Evolutionary conservation across 257 asterid species (phyloP), one percentile per base, ranked within the genome.

Genomic region (Scutellaria galericulata): DNA sequence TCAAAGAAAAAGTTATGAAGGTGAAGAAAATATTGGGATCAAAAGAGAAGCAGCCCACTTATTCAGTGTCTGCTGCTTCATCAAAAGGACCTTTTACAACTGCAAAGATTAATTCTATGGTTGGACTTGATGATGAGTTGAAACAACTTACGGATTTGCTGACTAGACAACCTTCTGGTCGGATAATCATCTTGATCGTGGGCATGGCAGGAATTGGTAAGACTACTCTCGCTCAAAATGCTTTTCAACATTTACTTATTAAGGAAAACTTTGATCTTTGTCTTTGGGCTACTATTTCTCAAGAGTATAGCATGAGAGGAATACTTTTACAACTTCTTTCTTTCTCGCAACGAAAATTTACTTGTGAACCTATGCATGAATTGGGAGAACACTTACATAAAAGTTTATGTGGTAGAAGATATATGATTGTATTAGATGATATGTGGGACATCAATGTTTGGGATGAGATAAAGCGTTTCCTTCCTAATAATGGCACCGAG

Each of bases 341-440:
- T 44, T 42, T n/a, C 53, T 40, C 22, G 4, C 12, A 24, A 57
- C 5, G 22, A 57, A 27, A 27, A 4, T 3, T 27, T 9, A 24
- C 12, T 3, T 0, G 1, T 6, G 40, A 44, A 63, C 18, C 3
- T 0, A 9, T 3, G 6, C 3, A 4, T 47, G 14, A 66, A 48
- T 31, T 66, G 31, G 59, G 71, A 66, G 3, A 12, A 6, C 10
- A 31, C 15, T n/a, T 66, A 0, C 14, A 66, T 9, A 37, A 66
- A 31, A 48, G 9, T 47, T 66, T 66, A 10, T 66, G 7, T n/a
- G 71, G 71, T 48, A 66, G 47, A 48, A 66, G 60, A 31, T 66
- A 66, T 48, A 27, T 66, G 22, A 48, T 66, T n/a, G 46, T 66
- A 9, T 12, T 66, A 9, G 59, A 66, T 27, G 59, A 66, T 48